phyloP scores from a whole-genome alignment of 495 filamentous ascomycete genomes.

The Penicillium cinerascens region DNA sequence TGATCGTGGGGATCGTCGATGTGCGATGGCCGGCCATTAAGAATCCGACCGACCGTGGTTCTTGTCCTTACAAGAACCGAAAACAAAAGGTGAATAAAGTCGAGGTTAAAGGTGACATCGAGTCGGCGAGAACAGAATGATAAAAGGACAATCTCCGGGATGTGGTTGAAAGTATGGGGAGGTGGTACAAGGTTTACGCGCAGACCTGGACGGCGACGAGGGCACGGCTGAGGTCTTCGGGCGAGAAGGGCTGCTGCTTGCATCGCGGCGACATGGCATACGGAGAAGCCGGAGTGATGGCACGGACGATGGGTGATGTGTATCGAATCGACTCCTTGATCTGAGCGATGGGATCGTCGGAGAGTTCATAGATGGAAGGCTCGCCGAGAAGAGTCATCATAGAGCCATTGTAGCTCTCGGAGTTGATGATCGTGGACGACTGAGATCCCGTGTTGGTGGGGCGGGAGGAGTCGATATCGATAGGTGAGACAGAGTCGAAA shows the following conservation, averaged over 20 bases:
- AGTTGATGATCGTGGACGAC: conserved; percentile 39
- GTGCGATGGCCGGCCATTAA: background rate
- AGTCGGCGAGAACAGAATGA: conserved; percentile 11
- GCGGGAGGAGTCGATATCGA: conserved; percentile 12
- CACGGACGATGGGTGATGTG: conserved; percentile 32
- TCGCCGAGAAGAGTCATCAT: conserved; percentile 39
- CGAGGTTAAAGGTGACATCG: conserved; percentile 10
- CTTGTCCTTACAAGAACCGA: background rate
- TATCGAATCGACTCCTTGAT: conserved; percentile 37
- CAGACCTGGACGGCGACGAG: conserved; percentile 43
- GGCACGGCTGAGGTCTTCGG: conserved; percentile 42
- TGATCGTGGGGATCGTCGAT: background rate
- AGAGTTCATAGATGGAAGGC: conserved; percentile 17
- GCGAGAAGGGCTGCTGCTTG: conserved; percentile 34
- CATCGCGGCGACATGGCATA: conserved; percentile 25
- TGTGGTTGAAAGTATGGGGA: conserved; percentile 10
- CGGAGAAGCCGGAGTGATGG: conserved; percentile 28
- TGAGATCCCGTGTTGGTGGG: conserved; percentile 32
- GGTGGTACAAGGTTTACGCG: conserved; percentile 17
- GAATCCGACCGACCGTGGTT: background rate
- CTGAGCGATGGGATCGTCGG: conserved; percentile 31
- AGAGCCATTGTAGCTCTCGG: conserved; percentile 39
- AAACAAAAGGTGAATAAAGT: background rate
- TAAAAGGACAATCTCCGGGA: conserved; percentile 19
- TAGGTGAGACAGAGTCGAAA: conserved; percentile 10